Base-by-base conservation (phyloP, 108 stramenopile genomes). In the Pseudonitzschia multiseries region DNA sequence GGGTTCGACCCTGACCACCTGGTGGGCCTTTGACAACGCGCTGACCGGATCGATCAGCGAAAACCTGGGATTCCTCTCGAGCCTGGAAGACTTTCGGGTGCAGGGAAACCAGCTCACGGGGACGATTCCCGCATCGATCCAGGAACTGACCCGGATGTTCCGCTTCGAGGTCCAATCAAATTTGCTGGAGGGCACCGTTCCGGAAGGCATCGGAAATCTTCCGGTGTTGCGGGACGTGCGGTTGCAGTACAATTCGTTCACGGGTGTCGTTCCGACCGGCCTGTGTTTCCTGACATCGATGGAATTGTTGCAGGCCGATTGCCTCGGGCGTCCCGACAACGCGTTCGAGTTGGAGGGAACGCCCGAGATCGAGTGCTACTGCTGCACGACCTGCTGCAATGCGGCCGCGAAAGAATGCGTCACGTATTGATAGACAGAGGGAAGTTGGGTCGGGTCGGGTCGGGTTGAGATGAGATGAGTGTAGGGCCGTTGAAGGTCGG, bases 381-480 rank as follows among this genome's bases (percentile, higher is more conserved):
- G 77, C 56, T 77, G 77, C 57, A 77, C 77, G 2, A 28, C 70
- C 21, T 77, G 77, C 65, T 77, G 77, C 43, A 41, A 63, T 43
- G 32, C 61, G 26, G 63, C 1, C 18, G 46, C 46, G 18, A 48
- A 48, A 48, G 46, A 48, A 48, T 48, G 46, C 46, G 13, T 48
- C 46, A 48, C 46, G 46, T 48, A 48, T 18, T 48, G 46, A 48
- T 48, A 10, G 13, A 48, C 46, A 48, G 1, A 14, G 42, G 42
- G 42, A 9, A 42, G 42, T 42, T 42, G 42, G n/a, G n/a, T n/a
- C n/a, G n/a, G n/a, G n/a, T n/a, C n/a, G n/a, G n/a, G n/a, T n/a
- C n/a, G n/a, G n/a, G n/a, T n/a, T n/a, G n/a, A n/a, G n/a, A n/a
- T n/a, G n/a, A n/a, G n/a, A n/a, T n/a, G n/a, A n/a, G n/a, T n/a